Evolutionary conservation across 768 basidiomycete genomes (phyloP).

Genomic region (Fomitopsis pulvina): DNA sequence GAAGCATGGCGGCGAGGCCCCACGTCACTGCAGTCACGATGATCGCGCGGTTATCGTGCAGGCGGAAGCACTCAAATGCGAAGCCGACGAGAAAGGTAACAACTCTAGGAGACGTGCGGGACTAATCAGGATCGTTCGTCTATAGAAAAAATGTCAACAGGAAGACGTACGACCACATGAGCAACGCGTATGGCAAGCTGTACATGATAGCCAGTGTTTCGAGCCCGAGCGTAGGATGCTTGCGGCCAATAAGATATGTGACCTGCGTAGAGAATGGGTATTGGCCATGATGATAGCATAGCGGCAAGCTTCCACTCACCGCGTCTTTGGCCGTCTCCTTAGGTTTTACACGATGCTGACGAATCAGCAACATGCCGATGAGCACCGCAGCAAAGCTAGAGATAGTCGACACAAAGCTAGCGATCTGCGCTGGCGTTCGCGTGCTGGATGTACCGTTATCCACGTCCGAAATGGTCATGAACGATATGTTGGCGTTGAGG

Average conservation of each 20-base stretch:
- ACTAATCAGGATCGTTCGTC: neutral
- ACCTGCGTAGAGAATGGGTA: slow-evolving; percentile 12
- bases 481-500: slow-evolving; percentile 27
- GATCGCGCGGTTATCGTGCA: slow-evolving; percentile 19
- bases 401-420: slow-evolving; percentile 22
- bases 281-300: neutral
- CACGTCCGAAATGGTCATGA: slow-evolving; percentile 28
- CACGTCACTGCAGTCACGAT: slow-evolving; percentile 26
- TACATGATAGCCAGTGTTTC: slow-evolving; percentile 47
- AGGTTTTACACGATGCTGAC: slow-evolving; percentile 19
- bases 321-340: slow-evolving; percentile 26
- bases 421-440: slow-evolving; percentile 40
- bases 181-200: slow-evolving; percentile 46
- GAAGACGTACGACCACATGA: slow-evolving; percentile 52
- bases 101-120: slow-evolving; percentile 22
- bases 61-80: slow-evolving; percentile 28
- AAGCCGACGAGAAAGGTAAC: slow-evolving; percentile 33
- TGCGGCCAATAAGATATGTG: slow-evolving; percentile 18
- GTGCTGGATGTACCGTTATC: slow-evolving; percentile 8
- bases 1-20: slow-evolving; percentile 24
- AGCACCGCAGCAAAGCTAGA: slow-evolving; percentile 5
- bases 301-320: slow-evolving; percentile 22
- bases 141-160: neutral
- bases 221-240: slow-evolving; percentile 30
- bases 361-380: slow-evolving; percentile 33